Base-by-base conservation (phyloP, 2,329 filamentous ascomycete genomes). In the Trichoderma lentiforme region DNA sequence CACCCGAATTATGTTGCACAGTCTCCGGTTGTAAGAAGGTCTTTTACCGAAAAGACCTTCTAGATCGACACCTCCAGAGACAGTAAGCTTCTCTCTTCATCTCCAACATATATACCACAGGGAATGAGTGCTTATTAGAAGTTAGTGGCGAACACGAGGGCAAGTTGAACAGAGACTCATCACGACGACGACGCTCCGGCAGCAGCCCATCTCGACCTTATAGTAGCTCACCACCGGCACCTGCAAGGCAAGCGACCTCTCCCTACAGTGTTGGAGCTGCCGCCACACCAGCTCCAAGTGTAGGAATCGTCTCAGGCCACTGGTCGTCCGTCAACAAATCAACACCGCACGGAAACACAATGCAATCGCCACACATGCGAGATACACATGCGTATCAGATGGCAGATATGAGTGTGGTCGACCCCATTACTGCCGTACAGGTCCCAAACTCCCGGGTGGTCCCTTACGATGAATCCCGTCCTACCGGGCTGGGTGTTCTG, bases 1-100 rank as follows among this genome's bases (percentile, higher is more conserved):
- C 83, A 66, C 87, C 89, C 30, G 82, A 83, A 57, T 84, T 85
- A 75, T 80, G 80, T 47, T 91, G 89, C 73, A 81, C 79, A 3
- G 83, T 85, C 71, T 83, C 84, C 18, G 85, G 86, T 51, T 91
- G 89, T 77, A 87, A 86, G 51, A 86, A 85, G 73, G 82, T 83
- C 15, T 91, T 91, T 73, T 85, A 89, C 74, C 85, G 89, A 69
- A 84, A 85, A 60, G 89, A 91, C 77, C 80, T 91, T 12, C 82
- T 90, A 21, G 83, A 86, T n/a, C 86, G 89, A 47, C 89, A 91
- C 75, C 75, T 80, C n/a, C 80, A 81, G 70, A 79, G 78, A 75
- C 81, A 82, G 81, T 82, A 78, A 75, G 81, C 76, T 5, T 26
- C 21, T 36, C 43, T 53, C 57, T 21, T 21, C 57, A 28, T n/a